Evolutionary conservation across 2,329 filamentous ascomycete genomes (phyloP).

Genomic region (Davidsoniella australis): DNA sequence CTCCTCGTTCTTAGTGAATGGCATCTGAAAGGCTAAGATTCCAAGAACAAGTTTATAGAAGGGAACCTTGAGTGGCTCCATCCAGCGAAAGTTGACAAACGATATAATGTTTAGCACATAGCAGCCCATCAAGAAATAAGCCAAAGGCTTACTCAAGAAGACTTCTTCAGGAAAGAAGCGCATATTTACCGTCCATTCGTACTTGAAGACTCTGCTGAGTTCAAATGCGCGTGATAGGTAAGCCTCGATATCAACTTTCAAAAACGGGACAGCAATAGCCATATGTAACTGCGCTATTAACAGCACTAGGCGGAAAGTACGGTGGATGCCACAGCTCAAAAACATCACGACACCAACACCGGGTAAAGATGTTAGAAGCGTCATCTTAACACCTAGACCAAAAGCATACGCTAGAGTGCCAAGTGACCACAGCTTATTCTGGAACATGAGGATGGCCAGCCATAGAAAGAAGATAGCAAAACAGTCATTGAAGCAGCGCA

Average conservation of each 20-base stretch:
- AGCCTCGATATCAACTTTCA: constrained; percentile 43
- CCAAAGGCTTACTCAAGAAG: constrained; percentile 57
- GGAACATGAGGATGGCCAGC: constrained; percentile 60
- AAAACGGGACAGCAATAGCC: constrained; percentile 48
- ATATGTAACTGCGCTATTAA: constrained; percentile 69
- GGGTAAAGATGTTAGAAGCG: constrained; percentile 64
- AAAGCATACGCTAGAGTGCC: constrained; percentile 58
- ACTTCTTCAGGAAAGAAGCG: constrained; percentile 71
- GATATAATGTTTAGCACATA: constrained; percentile 49
- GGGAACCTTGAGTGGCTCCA: constrained; percentile 46
- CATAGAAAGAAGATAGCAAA: constrained; percentile 75
- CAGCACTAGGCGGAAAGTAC: constrained; percentile 51
- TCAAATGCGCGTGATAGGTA: constrained; percentile 81
- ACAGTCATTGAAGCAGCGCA: constrained; percentile 92
- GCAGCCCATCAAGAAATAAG: constrained; percentile 44
- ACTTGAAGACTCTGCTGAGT: constrained; percentile 77
- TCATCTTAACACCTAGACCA: constrained; percentile 92
- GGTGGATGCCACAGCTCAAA: constrained; percentile 51
- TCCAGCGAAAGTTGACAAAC: constrained; percentile 55
- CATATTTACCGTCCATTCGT: constrained; percentile 99
- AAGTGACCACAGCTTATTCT: constrained; percentile 55
- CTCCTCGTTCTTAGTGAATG: constrained; percentile 36
- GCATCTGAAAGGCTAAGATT: constrained; percentile 26
- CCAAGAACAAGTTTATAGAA: constrained; percentile 34
- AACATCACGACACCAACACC: constrained; percentile 63